phyloP scores from a whole-genome alignment of 148 eudicot genomes.

The Cornus controversa region DNA sequence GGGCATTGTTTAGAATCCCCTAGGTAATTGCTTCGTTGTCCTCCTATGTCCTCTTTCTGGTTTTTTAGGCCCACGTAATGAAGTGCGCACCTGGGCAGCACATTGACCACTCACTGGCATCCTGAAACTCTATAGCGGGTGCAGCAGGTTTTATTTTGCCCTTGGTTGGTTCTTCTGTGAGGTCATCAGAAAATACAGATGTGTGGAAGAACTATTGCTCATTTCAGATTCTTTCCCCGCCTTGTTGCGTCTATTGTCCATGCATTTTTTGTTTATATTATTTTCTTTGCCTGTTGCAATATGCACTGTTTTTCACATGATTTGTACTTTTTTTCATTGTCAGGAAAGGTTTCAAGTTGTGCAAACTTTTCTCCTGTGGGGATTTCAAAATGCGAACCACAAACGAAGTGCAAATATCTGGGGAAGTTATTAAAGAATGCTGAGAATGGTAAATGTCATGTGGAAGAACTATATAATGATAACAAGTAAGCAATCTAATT shows the following conservation, averaged over 20 bases:
- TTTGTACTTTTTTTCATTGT: not conserved
- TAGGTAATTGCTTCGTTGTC: not conserved
- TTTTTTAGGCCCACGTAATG: too few relatives aligned
- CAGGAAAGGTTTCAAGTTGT: constrained; percentile 32
- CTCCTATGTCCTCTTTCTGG: not conserved
- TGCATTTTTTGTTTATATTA: not conserved
- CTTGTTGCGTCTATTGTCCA: not conserved
- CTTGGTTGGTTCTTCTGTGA: not conserved
- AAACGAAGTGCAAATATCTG: constrained; percentile 24
- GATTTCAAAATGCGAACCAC: constrained; percentile 19
- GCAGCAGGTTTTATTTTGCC: not conserved
- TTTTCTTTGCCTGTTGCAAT: not conserved
- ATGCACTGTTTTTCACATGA: not conserved
- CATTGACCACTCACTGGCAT: not conserved
- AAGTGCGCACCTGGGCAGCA: not conserved
- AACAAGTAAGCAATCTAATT: constrained; percentile 32
- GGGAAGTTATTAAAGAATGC: constrained; percentile 11
- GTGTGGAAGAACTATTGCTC: not conserved
- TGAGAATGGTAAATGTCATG: constrained; percentile 19
- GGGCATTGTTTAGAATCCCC: not conserved
- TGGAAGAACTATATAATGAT: constrained; percentile 5
- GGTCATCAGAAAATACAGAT: not conserved
- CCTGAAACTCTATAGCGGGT: too few relatives aligned
- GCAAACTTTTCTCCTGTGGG: constrained; percentile 22
- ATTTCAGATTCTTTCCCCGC: too few relatives aligned